Conservation (phyloP, 441 rosid species). For the Adansonia gregorii region DNA sequence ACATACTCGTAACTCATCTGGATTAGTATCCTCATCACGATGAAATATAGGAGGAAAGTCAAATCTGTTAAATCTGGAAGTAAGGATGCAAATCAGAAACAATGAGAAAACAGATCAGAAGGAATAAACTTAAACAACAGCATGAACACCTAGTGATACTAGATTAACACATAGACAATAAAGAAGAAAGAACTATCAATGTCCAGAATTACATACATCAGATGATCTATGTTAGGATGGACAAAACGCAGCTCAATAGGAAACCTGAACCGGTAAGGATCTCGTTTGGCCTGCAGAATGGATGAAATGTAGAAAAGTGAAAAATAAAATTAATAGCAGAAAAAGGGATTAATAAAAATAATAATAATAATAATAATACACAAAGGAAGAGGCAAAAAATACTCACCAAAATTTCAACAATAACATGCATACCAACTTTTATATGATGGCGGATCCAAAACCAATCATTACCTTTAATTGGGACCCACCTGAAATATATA, state of each 20-base stretch:
- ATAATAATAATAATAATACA: background rate
- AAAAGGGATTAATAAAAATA: background rate
- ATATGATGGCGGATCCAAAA: conserved; percentile 98
- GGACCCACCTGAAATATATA: conserved; percentile 80
- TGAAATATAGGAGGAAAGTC: conserved; percentile 92
- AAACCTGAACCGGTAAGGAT: conserved; percentile 91
- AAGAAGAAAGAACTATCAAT: conserved; percentile 10
- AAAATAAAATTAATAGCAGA: conserved; percentile 11
- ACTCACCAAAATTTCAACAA: conserved; percentile 90
- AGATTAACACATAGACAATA: conserved; percentile 16
- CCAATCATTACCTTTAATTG: conserved; percentile 96
- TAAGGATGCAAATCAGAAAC: conserved; percentile 24
- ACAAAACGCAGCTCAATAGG: conserved; percentile 95
- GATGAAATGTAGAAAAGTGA: conserved; percentile 8
- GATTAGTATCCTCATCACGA: conserved; percentile 78
- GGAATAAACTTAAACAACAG: conserved; percentile 17
- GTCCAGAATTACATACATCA: conserved; percentile 62
- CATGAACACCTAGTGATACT: conserved; percentile 22
- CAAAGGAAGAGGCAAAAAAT: conserved; percentile 14
- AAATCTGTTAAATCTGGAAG: conserved; percentile 86
- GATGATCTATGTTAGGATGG: conserved; percentile 89
- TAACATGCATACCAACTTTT: conserved; percentile 89
- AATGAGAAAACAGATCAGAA: conserved; percentile 18
- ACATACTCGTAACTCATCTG: conserved; percentile 80
- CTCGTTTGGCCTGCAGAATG: conserved; percentile 82